Conservation (phyloP, 768 basidiomycete species). For the Psilocybe cubensis region DNA sequence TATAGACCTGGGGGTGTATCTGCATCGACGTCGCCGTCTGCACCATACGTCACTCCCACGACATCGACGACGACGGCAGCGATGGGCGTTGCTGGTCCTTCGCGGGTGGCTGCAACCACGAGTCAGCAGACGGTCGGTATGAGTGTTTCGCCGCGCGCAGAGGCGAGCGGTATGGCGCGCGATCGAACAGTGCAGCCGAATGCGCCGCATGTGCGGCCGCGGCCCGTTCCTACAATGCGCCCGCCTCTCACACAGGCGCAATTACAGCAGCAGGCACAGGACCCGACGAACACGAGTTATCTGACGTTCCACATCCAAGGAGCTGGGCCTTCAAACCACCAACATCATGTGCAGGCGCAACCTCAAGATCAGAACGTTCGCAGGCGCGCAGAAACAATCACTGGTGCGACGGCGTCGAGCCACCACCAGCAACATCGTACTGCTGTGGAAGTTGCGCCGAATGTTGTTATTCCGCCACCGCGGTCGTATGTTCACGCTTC, state of each 20-base stretch:
- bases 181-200: slow-evolving; percentile 26
- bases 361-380: slow-evolving; percentile 3
- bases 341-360: neutral
- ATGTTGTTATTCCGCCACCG: neutral
- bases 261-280: slow-evolving; percentile 7
- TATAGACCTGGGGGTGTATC: neutral
- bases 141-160: slow-evolving; percentile 17
- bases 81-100: slow-evolving; percentile 2
- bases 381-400: slow-evolving; percentile 23
- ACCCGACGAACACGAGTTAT: slow-evolving; percentile 20
- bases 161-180: slow-evolving; percentile 19
- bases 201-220: slow-evolving; percentile 2
- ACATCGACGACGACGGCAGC: too few species aligned
- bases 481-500: neutral
- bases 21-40: neutral
- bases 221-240: slow-evolving; percentile 3
- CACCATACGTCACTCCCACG: slow-evolving; percentile 1
- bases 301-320: slow-evolving; percentile 23
- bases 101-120: neutral
- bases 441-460: neutral
- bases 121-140: slow-evolving; percentile 5
- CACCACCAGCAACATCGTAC: neutral
- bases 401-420: slow-evolving; percentile 6
- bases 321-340: neutral
- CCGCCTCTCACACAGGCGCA: slow-evolving; percentile 1